Evolutionary conservation across 441 rosid genomes (phyloP), one percentile per base, ranked within the genome.

Genomic region (Mallotus repandus): DNA sequence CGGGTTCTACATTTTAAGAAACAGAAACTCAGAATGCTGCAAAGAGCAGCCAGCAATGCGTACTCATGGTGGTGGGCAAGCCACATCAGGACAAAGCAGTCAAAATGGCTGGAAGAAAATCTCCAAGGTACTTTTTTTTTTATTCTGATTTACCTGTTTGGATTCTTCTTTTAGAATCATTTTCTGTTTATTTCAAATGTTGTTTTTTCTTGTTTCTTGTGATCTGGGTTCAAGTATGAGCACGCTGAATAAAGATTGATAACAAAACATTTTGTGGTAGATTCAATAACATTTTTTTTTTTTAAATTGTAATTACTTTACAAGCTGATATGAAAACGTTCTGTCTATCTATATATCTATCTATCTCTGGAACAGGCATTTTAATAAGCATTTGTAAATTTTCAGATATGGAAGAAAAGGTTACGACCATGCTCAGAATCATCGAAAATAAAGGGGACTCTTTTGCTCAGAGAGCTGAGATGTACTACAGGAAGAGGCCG

Each of bases 51-150:
- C 58, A 85, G 88, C 79, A 91, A 90, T 85, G 97, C 98, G 5
- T 90, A 95, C 82, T 90, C 98, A 73, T 95, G 99, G 99, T 91
- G 98, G 99, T 95, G 98, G 98, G 97, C 98, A 4, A 95, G 98
- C 88, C 97, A 93, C 80, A 87, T 95, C 68, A 85, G 99, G 72
- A 95, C 99, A 59, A 93, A 95, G 80, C 98, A 95, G 69, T 95
- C 99, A 6, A 93, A 95, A 89, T 95, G 99, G 99, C 92, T 95
- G 29, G 98, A 95, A 74, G 91, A 89, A 75, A 93, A 91, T 84
- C 92, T 95, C 75, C 88, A 87, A 18, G 99, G 99, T 91, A 77
- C 2, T 16, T 10, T 60, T 29, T 29, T 29, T 29, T 29, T 29
- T 29, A n/a, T n/a, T 18, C 14, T 52, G 8, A 56, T 63, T 29